Conservation (phyloP, 306 rosid genomes). For the Biancaea sappan region DNA sequence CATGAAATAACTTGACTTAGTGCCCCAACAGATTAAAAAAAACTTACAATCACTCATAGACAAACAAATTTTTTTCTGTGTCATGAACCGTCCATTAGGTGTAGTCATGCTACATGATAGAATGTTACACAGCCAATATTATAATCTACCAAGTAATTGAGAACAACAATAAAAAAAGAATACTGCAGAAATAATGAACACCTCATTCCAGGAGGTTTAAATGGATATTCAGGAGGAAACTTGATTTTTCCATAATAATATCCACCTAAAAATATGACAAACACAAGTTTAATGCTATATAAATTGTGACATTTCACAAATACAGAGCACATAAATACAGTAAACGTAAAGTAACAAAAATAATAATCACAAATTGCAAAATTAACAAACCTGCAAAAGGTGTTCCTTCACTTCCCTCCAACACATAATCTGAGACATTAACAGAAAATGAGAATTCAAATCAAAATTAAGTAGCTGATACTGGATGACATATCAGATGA, state of each 20-base stretch:
- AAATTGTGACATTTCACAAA: constrained; percentile 13
- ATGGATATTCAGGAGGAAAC: constrained; percentile 92
- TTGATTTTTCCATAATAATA: constrained; percentile 93
- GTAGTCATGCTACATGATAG: constrained; percentile 78
- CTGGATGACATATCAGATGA: background rate
- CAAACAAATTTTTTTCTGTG: constrained; percentile 88
- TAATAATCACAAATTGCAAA: constrained; percentile 27
- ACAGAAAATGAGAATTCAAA: background rate
- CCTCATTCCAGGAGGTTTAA: constrained; percentile 98
- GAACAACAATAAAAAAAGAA: constrained; percentile 17
- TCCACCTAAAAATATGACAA: constrained; percentile 59
- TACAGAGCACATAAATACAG: constrained; percentile 8
- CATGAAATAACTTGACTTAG: constrained; percentile 12
- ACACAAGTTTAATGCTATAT: constrained; percentile 6
- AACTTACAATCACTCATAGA: constrained; percentile 98
- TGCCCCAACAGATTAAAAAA: constrained; percentile 4
- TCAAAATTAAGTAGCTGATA: constrained; percentile 29
- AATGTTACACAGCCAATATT: constrained; percentile 13
- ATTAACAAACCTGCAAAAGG: constrained; percentile 81
- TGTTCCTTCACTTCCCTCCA: constrained; percentile 99
- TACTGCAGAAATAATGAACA: constrained; percentile 34
- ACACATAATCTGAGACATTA: constrained; percentile 72
- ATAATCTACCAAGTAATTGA: constrained; percentile 11
- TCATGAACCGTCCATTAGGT: constrained; percentile 94
- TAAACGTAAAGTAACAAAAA: constrained; percentile 21